Percentiles rank a stretch among this genome's conserved stretches.
Evolutionary conservation across 106 monocot genomes (phyloP).

Genomic region (Gastrodia elata): DNA sequence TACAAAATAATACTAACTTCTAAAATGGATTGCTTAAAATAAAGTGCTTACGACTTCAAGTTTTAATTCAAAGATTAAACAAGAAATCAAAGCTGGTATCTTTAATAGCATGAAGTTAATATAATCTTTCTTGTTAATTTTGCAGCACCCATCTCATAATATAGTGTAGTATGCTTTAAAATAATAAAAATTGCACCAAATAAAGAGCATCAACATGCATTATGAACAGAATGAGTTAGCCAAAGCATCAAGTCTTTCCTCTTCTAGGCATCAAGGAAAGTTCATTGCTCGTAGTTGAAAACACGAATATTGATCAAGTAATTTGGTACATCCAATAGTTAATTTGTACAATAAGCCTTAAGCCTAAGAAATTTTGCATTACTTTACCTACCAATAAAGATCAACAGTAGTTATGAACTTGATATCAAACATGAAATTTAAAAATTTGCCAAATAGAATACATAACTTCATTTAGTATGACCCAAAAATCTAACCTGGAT

Average conservation of each 20-base stretch:
- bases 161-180: not conserved
- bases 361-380: not conserved
- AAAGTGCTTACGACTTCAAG: not conserved
- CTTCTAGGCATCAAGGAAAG: no score
- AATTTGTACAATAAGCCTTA: not conserved
- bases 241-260: not conserved
- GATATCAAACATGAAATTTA: not conserved
- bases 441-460: not conserved
- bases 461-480: not conserved
- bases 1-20: not conserved
- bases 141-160: not conserved
- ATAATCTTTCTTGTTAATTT: no score
- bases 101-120: not conserved
- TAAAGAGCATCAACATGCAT: not conserved
- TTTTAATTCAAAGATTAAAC: not conserved
- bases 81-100: not conserved
- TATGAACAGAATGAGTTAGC: not conserved
- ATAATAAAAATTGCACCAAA: no score
- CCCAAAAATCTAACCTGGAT: conserved; percentile 1
- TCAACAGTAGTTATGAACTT: not conserved
- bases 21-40: not conserved
- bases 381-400: not conserved
- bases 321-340: not conserved
- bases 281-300: not conserved
- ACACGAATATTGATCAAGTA: no score